Percentiles rank a stretch among this genome's conserved stretches.
Evolutionary conservation across 345 rosid genomes (phyloP).

Genomic region (Kernera saxatilis): DNA sequence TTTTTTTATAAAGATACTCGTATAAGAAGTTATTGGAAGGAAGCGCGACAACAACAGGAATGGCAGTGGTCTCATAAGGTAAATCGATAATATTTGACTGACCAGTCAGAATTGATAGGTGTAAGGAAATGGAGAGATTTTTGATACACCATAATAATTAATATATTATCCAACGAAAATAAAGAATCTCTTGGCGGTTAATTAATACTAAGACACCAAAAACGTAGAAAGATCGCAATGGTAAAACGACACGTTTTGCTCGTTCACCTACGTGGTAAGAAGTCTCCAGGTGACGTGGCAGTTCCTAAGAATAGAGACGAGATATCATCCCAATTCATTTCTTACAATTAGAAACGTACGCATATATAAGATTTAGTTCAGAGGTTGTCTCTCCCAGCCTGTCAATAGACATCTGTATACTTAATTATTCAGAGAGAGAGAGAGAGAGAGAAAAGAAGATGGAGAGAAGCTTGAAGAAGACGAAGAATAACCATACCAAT

Average conservation of each 20-base stretch:
- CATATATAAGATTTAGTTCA: conserved; percentile 7
- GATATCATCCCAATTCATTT: conserved; percentile 5
- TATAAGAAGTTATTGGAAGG: neutral
- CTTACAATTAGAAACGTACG: neutral
- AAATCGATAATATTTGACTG: neutral
- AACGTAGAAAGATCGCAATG: neutral
- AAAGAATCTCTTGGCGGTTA: neutral
- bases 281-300: conserved; percentile 12
- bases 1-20: no score
- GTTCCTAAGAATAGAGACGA: neutral
- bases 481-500: neutral
- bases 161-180: neutral
- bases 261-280: conserved; percentile 24
- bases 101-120: neutral
- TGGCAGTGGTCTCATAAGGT: neutral
- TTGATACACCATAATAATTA: neutral
- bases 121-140: neutral
- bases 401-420: neutral
- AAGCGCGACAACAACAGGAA: neutral
- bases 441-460: conserved; percentile 1
- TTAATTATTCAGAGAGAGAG: neutral
- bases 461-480: conserved; percentile 33
- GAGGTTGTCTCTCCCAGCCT: conserved; percentile 17
- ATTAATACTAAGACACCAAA: neutral
- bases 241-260: conserved; percentile 20